Base-by-base conservation (phyloP, 225 moss, liverwort and hornwort species). In the Takakia lepidozioides region DNA sequence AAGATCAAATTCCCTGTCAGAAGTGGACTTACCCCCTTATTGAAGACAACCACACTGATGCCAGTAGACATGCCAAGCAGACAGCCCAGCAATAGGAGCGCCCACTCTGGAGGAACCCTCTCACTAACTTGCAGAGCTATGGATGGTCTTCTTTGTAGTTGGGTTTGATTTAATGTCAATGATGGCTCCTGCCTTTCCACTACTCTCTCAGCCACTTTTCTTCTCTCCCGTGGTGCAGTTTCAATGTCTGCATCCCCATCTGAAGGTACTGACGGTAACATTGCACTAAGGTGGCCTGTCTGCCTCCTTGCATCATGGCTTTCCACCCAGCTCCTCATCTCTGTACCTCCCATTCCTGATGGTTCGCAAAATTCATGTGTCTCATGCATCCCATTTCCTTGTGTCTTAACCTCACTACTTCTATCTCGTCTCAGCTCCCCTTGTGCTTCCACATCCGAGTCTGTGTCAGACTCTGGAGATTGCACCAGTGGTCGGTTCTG, bases 61-160 rank as follows among this genome's bases (percentile, higher is more conserved):
- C 98, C 98, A 58, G 73, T 98, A 1, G 91, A 81, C 19, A 91
- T 64, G 48, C 98, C 98, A 13, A 98, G 60, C 6, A 87, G 56
- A 65, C 98, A 98, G 29, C 91, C 98, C 26, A 98, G 58, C 22
- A 98, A 78, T 22, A 98, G 78, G 62, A 87, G 82, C 58, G 76
- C 87, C 98, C 91, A 98, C 48, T 98, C 98, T 15, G 87, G 98
- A 49, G 98, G 91, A 49, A 91, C 57, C 49, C 70, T 65, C 17
- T 85, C 85, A 30, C 73, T 69, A 24, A 78, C 61, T 55, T 83
- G 83, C 38, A 64, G 59, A 51, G 78, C 75, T 56, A 98, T 29
- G 0, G 91, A 87, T 4, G 63, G 78, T 18, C 67, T 65, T 42
- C 76, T 73, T 19, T 19, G 48, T 20, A 42, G 9, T 0, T n/a